Base-by-base conservation (phyloP, 371 early-diverging fungal genomes). In the Rhizomucor miehei region DNA sequence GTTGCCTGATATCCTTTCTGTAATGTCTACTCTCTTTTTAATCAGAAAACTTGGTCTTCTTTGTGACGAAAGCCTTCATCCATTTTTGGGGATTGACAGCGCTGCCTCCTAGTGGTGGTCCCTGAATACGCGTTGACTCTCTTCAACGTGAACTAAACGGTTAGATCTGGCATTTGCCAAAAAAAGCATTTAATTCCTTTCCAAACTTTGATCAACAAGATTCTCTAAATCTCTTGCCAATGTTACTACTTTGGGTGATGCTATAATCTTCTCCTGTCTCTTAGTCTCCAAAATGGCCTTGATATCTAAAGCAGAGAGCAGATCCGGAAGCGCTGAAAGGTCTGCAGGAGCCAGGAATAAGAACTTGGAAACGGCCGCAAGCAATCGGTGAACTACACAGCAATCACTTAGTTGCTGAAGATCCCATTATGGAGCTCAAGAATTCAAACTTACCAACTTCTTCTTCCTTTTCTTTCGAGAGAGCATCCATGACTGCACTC, bases 401-500 rank as follows among this genome's bases (percentile, higher is more conserved):
- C 17, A n/a, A 35, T 13, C 16, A 13, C 16, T 44, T 4, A 2
- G 17, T 1, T 44, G 21, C n/a, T n/a, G 13, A 19, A 45, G 14
- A 43, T 29, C 41, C 23, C 43, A 6, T 50, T 36, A n/a, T 37
- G 5, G 12, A 6, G 16, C 6, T 23, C 6, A 21, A 6, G 9
- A 16, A 29, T n/a, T 10, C 13, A 29, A 38, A 45, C 61, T 66
- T 75, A 79, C 79, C 56, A 44, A 73, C 59, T 56, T 69, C 68
- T 41, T 68, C 63, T n/a, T 74, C 76, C 6, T 39, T 56, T 49
- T 86, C 87, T 45, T 78, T 79, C 23, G 75, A 68, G 17, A 90
- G 54, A 12, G 84, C 86, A 38, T 80, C 77, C 14, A 74, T 62
- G 17, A 86, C 67, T 0, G 88, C 90, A 39, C 87, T 86, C 9